Evolutionary conservation across 2,329 filamentous ascomycete species (phyloP), one percentile per base, ranked within the genome.

Genomic region (Microdochium nivale): DNA sequence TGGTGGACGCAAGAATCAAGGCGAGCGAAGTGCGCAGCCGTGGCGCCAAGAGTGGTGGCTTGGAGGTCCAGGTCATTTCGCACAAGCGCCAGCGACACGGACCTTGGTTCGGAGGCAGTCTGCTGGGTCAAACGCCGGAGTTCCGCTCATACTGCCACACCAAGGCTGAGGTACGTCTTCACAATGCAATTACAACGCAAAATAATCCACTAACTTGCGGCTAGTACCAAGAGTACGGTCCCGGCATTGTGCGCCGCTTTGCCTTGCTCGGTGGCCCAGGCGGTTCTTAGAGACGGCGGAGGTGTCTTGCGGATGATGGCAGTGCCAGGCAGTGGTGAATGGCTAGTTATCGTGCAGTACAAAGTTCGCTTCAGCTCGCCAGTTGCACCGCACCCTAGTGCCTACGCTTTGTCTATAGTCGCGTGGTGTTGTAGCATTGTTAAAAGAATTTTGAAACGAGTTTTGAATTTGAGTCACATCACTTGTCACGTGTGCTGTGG

Each of bases 111-210:
- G 94, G 94, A 69, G 94, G 94, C 61, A 96, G 90, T 73, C 78
- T 99, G 72, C 77, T 99, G 55, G 95, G 92, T 51, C 92, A 97
- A 76, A 99, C 94, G 7, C 92, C 95, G 3, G 95, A 99, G 71
- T 99, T 99, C 79, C 84, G 90, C 68, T 96, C 90, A 66, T 99
- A 97, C 75, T 99, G 94, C 76, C 95, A 99, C 72, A 99, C 88
- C 52, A 94, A 94, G 77, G 84, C 83, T 27, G 81, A 84, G 76
- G 80, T 83, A 65, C 60, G 76, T 62, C 8, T 44, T 27, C 19
- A 23, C 16, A 35, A 16, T 2, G 10, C 4, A 4, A 19, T 30
- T 21, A 8, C 11, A 40, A 23, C 7, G 61, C 25, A n/a, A 35
- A 13, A 25, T 7, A 23, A 37, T 35, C 3, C 16, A 10, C 32